These are phyloP conservation scores for Trichaptum fuscoviolaceum DNA, from an alignment of 768 basidiomycete species.

Conservation along the genomic window DNA sequence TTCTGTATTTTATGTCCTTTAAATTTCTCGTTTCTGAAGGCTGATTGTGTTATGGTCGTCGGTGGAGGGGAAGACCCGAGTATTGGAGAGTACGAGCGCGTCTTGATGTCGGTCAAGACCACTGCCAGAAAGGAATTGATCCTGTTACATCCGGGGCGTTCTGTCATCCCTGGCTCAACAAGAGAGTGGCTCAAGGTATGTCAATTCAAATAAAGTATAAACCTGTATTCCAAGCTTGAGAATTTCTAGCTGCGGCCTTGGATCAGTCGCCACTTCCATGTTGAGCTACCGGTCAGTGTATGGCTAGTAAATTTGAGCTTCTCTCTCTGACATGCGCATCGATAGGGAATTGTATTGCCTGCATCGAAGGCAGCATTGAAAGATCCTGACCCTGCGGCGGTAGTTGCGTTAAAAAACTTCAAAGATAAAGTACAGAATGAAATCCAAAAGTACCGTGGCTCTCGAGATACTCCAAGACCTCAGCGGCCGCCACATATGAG, in stretches of 20 bases:
- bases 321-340: conserved; percentile 7
- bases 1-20: not conserved
- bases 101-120: conserved; percentile 92
- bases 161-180: conserved; percentile 85
- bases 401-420: conserved; percentile 85
- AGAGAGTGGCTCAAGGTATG: conserved; percentile 90
- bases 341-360: conserved; percentile 67
- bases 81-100: conserved; percentile 90
- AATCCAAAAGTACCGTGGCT: conserved; percentile 81
- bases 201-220: not conserved
- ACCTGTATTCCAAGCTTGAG: not conserved
- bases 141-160: conserved; percentile 86
- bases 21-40: conserved; percentile 35
- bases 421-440: conserved; percentile 87
- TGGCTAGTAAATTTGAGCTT: conserved; percentile 6
- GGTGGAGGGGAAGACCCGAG: conserved; percentile 91
- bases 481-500: conserved; percentile 78
- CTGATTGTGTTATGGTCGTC: conserved; percentile 90
- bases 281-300: conserved; percentile 70
- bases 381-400: conserved; percentile 83
- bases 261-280: conserved; percentile 94
- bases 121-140: conserved; percentile 98
- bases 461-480: conserved; percentile 53
- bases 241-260: conserved; percentile 77
- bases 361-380: conserved; percentile 49